Percentiles rank a stretch among this genome's conserved stretches.
phyloP scores from a whole-genome alignment of 78 protist genomes.

The Dictyostelium firmibasis region DNA sequence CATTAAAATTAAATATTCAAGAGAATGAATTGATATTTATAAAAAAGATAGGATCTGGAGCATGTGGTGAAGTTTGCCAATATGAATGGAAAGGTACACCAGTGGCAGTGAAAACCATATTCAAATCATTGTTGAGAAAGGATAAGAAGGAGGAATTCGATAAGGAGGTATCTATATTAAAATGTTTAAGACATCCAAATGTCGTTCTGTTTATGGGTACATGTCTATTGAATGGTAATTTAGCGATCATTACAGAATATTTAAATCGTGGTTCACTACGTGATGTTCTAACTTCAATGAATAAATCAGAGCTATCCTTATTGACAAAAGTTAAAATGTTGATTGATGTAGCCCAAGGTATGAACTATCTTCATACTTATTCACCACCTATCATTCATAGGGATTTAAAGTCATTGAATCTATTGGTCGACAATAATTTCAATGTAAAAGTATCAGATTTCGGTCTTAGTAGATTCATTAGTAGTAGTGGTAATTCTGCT shows the following conservation, averaged over 20 bases:
- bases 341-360: slow-evolving; percentile 73
- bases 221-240: slow-evolving; percentile 47
- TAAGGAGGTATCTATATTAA: slow-evolving; percentile 51
- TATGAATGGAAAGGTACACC: slow-evolving; percentile 78
- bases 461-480: slow-evolving; percentile 38
- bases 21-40: slow-evolving; percentile 54
- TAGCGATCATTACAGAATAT: slow-evolving; percentile 69
- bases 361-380: slow-evolving; percentile 81
- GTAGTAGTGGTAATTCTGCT: not conserved
- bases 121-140: slow-evolving; percentile 51
- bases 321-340: slow-evolving; percentile 62
- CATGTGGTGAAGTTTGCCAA: slow-evolving; percentile 77
- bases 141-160: slow-evolving; percentile 76
- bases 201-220: slow-evolving; percentile 77
- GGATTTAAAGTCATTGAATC: slow-evolving; percentile 51
- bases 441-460: slow-evolving; percentile 64
- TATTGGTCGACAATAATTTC: slow-evolving; percentile 47
- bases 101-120: slow-evolving; percentile 79
- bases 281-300: slow-evolving; percentile 5
- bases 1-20: slow-evolving; percentile 8
- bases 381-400: slow-evolving; percentile 74
- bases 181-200: slow-evolving; percentile 74
- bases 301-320: not conserved
- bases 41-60: slow-evolving; percentile 46
- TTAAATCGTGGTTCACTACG: slow-evolving; percentile 63